Evolutionary conservation across 2,329 filamentous ascomycete genomes (phyloP).

Genomic region (Lasiodiplodia theobromae): DNA sequence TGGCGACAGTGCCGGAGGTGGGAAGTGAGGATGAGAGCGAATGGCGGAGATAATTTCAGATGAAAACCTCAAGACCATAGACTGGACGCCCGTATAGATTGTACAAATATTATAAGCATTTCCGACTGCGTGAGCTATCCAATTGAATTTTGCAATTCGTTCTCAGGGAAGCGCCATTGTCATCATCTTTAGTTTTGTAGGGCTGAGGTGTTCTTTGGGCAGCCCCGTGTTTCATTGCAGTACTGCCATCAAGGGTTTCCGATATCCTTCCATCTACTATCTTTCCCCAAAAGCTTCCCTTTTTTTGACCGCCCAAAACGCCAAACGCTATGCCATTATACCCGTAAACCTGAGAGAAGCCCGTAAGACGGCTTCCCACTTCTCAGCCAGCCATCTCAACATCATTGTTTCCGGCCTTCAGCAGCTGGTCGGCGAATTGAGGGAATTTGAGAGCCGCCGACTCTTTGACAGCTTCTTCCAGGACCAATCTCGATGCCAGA

Average conservation of each 20-base stretch:
- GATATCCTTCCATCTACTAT: background rate
- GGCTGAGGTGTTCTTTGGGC: background rate
- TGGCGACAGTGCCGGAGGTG: constrained; percentile 39
- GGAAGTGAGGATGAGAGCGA: constrained; percentile 32
- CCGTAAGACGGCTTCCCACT: background rate
- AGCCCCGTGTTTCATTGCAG: background rate
- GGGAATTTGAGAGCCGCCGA: constrained; percentile 43
- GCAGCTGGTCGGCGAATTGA: constrained; percentile 5
- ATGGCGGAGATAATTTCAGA: background rate
- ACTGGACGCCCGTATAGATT: background rate
- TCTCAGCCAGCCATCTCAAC: constrained; percentile 28
- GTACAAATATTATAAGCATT: background rate
- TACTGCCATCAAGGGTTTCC: background rate
- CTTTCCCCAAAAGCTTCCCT: background rate
- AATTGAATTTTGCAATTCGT: background rate
- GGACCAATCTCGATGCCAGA: constrained; percentile 63
- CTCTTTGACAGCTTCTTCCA: constrained; percentile 68
- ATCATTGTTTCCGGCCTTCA: background rate
- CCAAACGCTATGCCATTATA: constrained; percentile 23
- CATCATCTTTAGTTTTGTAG: background rate
- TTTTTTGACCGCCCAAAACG: constrained; percentile 2
- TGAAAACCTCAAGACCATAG: background rate
- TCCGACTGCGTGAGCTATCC: background rate
- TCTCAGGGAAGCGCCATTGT: background rate
- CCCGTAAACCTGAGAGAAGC: background rate